A percentile compares a stretch with the other conserved stretches of the same genome.
Conservation (phyloP, 2,329 filamentous ascomycete species). For the Ceratocystiopsis sp. region DNA sequence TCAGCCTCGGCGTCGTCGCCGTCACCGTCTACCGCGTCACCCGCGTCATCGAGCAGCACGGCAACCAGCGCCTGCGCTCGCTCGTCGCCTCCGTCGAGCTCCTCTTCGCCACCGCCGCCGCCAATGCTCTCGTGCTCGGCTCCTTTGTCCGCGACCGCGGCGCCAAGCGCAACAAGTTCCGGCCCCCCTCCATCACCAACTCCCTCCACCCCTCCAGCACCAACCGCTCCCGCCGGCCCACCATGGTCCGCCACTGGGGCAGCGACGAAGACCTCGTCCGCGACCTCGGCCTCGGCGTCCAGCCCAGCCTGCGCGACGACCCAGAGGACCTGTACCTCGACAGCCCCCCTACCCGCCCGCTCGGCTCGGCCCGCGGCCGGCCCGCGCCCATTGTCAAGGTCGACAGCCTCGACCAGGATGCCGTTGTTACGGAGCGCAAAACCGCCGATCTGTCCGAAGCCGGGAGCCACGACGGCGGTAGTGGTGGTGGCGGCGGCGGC, state of each 20-base stretch:
- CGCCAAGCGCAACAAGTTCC: conserved; percentile 75
- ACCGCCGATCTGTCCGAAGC: conserved; percentile 5
- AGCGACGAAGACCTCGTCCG: conserved; percentile 84
- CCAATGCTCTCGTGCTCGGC: conserved; percentile 78
- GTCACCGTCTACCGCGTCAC: conserved; percentile 73
- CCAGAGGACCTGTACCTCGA: conserved; percentile 10
- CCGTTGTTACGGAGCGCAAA: conserved; percentile 12
- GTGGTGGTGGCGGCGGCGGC: too few relatives aligned
- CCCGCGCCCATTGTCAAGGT: conserved; percentile 11
- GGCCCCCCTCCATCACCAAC: conserved; percentile 42
- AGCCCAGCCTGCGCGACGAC: conserved; percentile 30
- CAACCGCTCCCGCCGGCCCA: conserved; percentile 25
- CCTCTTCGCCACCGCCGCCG: conserved; percentile 69
- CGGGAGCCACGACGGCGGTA: not conserved
- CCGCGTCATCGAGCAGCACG: conserved; percentile 51
- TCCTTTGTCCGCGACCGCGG: conserved; percentile 86
- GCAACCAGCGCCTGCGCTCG: conserved; percentile 73
- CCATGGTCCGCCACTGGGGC: conserved; percentile 53
- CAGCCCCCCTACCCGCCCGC: too few relatives aligned
- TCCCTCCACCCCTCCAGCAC: conserved; percentile 37
- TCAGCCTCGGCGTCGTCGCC: conserved; percentile 64
- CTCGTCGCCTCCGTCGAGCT: conserved; percentile 82
- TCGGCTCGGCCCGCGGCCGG: not conserved
- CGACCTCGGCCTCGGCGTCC: conserved; percentile 55
- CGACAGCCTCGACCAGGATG: conserved; percentile 13